These are phyloP conservation scores for Reticulascus tulasneorum DNA, from an alignment of 2,329 filamentous ascomycete genomes.

Conservation along the genomic window DNA sequence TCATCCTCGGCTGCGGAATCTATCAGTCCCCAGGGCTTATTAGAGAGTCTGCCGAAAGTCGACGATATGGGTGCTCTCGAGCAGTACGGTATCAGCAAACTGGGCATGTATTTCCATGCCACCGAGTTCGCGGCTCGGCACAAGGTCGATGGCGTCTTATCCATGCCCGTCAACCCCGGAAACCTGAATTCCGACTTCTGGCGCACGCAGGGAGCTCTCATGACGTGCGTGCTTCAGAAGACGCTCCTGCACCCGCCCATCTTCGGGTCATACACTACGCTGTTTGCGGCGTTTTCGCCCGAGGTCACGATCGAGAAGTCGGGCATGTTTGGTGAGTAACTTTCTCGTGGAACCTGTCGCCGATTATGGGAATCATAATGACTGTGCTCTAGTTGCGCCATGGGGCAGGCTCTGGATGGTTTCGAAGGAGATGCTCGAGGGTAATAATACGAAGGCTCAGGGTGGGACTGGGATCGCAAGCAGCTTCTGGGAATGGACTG, in stretches of 20 bases:
- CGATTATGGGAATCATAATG: too few species aligned
- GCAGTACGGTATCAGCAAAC: conserved; percentile 25
- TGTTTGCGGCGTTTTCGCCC: conserved; percentile 41
- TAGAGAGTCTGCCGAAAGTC: conserved; percentile 7
- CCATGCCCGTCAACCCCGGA: conserved; percentile 31
- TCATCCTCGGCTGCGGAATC: conserved; percentile 20
- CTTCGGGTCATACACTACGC: conserved; percentile 40
- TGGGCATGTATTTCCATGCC: conserved; percentile 22
- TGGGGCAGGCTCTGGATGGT: too few species aligned
- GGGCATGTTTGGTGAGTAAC: conserved; percentile 20
- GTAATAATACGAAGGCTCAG: too few species aligned
- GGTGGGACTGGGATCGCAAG: too few species aligned
- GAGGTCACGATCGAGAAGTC: conserved; percentile 33
- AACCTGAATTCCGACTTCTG: conserved; percentile 31
- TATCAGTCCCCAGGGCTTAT: too few species aligned
- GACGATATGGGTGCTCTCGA: conserved; percentile 15
- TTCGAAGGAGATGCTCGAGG: too few species aligned
- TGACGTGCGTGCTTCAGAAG: conserved; percentile 13
- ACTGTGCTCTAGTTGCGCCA: too few species aligned
- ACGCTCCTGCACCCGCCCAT: conserved; percentile 21
- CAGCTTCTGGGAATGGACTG: too few species aligned
- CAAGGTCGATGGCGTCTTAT: conserved; percentile 23
- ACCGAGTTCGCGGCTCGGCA: conserved; percentile 22
- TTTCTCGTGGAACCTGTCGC: too few species aligned
- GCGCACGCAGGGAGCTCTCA: conserved; percentile 19